Evolutionary conservation across 306 rosid species (phyloP).

Genomic region (Aeschynomene evenia): DNA sequence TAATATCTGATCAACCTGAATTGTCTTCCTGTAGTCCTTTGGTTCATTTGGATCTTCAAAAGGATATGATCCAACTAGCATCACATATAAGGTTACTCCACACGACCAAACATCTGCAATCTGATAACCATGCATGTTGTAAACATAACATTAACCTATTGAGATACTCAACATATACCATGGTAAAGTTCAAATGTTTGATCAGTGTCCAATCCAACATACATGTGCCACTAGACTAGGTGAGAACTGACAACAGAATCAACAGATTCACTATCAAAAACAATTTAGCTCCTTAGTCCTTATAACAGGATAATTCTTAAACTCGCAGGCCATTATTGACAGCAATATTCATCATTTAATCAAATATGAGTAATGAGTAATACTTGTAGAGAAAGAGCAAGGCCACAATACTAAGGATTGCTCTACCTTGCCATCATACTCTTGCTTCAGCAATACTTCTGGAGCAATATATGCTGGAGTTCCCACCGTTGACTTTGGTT

Average conservation of each 20-base stretch:
- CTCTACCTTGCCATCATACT: constrained; percentile 93
- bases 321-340: not conserved
- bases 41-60: constrained; percentile 93
- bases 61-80: constrained; percentile 89
- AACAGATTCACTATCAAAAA: constrained; percentile 3
- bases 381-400: not conserved
- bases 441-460: constrained; percentile 79
- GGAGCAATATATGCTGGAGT: constrained; percentile 99
- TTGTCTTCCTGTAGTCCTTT: constrained; percentile 81
- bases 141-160: constrained; percentile 15
- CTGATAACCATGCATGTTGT: constrained; percentile 45
- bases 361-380: constrained; percentile 6
- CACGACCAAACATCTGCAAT: constrained; percentile 97
- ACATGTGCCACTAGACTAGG: not conserved
- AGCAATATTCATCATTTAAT: not conserved
- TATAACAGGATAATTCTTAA: not conserved
- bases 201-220: not conserved
- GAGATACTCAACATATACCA: not conserved
- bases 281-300: not conserved
- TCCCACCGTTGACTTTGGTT: constrained; percentile 95
- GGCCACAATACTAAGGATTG: not conserved
- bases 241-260: constrained; percentile 10
- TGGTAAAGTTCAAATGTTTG: not conserved
- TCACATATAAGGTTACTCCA: constrained; percentile 91
- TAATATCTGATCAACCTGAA: constrained; percentile 56